Evolutionary conservation across 768 basidiomycete genomes (phyloP).

Genomic region (Lanmaoa pseudosensibilis): DNA sequence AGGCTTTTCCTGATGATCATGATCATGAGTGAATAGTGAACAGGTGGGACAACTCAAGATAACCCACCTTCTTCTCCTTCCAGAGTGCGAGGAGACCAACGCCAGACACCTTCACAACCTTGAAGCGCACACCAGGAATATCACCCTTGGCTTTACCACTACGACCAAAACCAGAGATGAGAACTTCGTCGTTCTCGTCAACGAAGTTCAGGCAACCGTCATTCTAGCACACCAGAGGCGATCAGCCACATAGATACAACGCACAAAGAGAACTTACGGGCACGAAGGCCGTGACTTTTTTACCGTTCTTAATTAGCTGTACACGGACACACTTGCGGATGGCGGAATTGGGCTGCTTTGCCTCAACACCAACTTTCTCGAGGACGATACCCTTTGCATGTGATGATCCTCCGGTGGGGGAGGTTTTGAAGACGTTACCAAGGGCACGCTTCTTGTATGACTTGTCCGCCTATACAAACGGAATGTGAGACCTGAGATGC

Average conservation of each 20-base stretch:
- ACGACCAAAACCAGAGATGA: slow-evolving; percentile 99
- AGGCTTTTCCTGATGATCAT: slow-evolving; percentile 63
- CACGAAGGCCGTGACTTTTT: slow-evolving; percentile 99
- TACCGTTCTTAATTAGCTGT: slow-evolving; percentile 99
- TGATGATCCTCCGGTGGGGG: slow-evolving; percentile 97
- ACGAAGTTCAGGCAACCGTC: slow-evolving; percentile 98
- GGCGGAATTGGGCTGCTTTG: slow-evolving; percentile 99
- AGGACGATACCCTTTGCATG: slow-evolving; percentile 99
- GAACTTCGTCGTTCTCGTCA: slow-evolving; percentile 99
- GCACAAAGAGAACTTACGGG: slow-evolving; percentile 58
- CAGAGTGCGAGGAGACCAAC: slow-evolving; percentile 97
- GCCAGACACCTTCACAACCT: slow-evolving; percentile 99
- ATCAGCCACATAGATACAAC: slow-evolving; percentile 2
- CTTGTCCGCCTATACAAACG: slow-evolving; percentile 79
- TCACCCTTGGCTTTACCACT: slow-evolving; percentile 99
- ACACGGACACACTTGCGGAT: slow-evolving; percentile 99
- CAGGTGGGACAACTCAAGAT: not conserved
- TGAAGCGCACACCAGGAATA: slow-evolving; percentile 99
- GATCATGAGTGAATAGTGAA: not conserved
- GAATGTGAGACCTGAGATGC: slow-evolving; percentile 15
- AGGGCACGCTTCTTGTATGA: slow-evolving; percentile 99
- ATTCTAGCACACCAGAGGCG: slow-evolving; percentile 50
- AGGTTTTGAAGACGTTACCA: slow-evolving; percentile 99
- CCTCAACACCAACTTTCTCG: slow-evolving; percentile 99
- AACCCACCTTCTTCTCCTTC: slow-evolving; percentile 97